A percentile compares a stretch with the other conserved stretches of the same genome.
Conservation (phyloP, 805 yeast species). For the Suhomyces prunicola region DNA sequence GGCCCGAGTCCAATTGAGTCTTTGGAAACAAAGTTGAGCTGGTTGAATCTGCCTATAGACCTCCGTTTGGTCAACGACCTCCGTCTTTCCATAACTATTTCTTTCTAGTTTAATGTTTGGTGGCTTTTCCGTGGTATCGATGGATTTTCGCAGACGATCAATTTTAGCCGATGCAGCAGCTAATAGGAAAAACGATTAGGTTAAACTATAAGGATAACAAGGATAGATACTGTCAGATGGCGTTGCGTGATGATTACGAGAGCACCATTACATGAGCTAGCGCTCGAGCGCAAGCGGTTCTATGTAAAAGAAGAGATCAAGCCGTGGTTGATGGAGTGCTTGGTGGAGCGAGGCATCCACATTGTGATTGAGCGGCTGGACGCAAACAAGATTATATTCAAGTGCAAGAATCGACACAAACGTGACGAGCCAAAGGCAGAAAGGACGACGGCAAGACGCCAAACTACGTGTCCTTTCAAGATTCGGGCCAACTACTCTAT, state of each 20-base stretch:
- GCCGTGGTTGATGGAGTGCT: slow-evolving; percentile 54
- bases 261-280: slow-evolving; percentile 14
- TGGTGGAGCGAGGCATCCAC: slow-evolving; percentile 49
- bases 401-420: slow-evolving; percentile 44
- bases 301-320: slow-evolving; percentile 48
- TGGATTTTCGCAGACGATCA: background rate
- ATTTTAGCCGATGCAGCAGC: background rate
- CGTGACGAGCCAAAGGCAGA: slow-evolving; percentile 6
- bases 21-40: slow-evolving; percentile 1
- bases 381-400: slow-evolving; percentile 56
- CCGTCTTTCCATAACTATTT: background rate
- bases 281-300: slow-evolving; percentile 20
- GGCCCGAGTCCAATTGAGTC: background rate
- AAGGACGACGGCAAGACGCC: slow-evolving; percentile 17
- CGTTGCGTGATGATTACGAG: background rate
- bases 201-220: no score
- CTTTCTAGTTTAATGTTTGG: no score
- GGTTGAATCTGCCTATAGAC: slow-evolving; percentile 3
- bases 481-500: slow-evolving; percentile 60
- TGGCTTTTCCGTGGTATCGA: no score
- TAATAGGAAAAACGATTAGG: background rate
- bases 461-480: slow-evolving; percentile 57
- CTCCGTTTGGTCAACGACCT: background rate
- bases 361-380: slow-evolving; percentile 64
- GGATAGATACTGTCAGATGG: no score